Conservation (phyloP, 495 filamentous ascomycete species). For the Xylaria longipes region DNA sequence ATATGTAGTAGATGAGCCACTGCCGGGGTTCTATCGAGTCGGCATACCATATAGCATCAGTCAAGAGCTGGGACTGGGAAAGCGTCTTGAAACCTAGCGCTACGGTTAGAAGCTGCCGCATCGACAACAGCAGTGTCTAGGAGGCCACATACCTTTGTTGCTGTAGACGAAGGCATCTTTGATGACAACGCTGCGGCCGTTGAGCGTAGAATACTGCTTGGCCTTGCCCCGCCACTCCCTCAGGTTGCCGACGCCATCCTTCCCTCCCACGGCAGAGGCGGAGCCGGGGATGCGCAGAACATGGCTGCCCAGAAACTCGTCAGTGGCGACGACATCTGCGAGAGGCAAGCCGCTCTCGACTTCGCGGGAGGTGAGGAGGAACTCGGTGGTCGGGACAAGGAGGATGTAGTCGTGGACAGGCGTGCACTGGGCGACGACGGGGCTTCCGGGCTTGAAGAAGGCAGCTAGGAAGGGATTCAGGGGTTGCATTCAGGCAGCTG, state of each 20-base stretch:
- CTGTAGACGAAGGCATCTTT: constrained; percentile 94
- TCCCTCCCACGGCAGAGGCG: constrained; percentile 62
- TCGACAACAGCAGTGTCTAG: neutral
- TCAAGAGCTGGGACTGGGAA: constrained; percentile 86
- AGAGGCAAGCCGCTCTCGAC: constrained; percentile 80
- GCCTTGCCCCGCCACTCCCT: constrained; percentile 92
- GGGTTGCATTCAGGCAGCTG: constrained; percentile 82
- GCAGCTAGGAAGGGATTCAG: constrained; percentile 98
- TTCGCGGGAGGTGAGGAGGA: constrained; percentile 86
- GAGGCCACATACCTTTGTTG: constrained; percentile 79
- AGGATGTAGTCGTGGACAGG: constrained; percentile 93
- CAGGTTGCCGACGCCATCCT: constrained; percentile 72
- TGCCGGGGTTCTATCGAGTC: constrained; percentile 80
- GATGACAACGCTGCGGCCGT: constrained; percentile 91
- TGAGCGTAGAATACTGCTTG: constrained; percentile 88
- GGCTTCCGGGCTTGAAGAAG: constrained; percentile 86
- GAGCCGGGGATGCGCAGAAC: constrained; percentile 81
- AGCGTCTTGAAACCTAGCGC: constrained; percentile 84
- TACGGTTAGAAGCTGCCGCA: constrained; percentile 24
- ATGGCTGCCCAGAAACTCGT: constrained; percentile 97
- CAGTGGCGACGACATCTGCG: constrained; percentile 80
- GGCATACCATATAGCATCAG: constrained; percentile 86
- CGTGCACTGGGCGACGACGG: constrained; percentile 89
- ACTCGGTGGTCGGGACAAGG: constrained; percentile 91
- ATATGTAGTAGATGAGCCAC: constrained; percentile 98